Conservation (phyloP, 495 filamentous ascomycete genomes). For the Daldinia caldariorum region DNA sequence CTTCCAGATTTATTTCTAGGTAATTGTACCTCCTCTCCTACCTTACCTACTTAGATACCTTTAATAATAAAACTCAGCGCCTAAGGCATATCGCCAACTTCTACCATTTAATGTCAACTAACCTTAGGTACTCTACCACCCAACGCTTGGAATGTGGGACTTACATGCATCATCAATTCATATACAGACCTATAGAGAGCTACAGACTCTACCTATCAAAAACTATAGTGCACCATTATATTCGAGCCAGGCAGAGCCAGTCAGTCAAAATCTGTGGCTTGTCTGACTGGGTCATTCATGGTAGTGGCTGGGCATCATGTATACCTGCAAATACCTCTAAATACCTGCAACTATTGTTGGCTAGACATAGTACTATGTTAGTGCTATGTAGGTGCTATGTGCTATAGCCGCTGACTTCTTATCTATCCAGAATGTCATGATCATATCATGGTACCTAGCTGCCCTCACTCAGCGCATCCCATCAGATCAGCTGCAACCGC, state of each 20-base stretch:
- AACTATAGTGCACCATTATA: background rate
- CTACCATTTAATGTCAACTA: background rate
- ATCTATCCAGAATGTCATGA: conserved; percentile 14
- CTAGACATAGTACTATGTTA: conserved; percentile 9
- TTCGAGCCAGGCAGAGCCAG: background rate
- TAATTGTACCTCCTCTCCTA: too few relatives aligned
- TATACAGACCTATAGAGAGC: background rate
- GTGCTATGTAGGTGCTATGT: background rate
- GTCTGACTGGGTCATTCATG: background rate
- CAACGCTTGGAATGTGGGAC: background rate
- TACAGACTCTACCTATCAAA: too few relatives aligned
- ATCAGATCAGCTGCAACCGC: conserved; percentile 30
- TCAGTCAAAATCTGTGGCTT: background rate
- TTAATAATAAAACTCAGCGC: too few relatives aligned
- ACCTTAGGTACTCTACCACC: background rate
- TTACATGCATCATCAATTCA: background rate
- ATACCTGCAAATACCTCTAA: background rate
- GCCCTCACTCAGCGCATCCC: conserved; percentile 39
- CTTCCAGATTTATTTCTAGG: too few relatives aligned
- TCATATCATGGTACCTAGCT: conserved; percentile 7
- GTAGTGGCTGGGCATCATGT: conserved; percentile 1
- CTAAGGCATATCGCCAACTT: background rate
- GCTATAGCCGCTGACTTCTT: conserved; percentile 27
- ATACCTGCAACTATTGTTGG: background rate
- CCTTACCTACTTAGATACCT: too few relatives aligned